Conservation (phyloP, 1,284 basidiomycete genomes). For the Leccinum pachyderme region DNA sequence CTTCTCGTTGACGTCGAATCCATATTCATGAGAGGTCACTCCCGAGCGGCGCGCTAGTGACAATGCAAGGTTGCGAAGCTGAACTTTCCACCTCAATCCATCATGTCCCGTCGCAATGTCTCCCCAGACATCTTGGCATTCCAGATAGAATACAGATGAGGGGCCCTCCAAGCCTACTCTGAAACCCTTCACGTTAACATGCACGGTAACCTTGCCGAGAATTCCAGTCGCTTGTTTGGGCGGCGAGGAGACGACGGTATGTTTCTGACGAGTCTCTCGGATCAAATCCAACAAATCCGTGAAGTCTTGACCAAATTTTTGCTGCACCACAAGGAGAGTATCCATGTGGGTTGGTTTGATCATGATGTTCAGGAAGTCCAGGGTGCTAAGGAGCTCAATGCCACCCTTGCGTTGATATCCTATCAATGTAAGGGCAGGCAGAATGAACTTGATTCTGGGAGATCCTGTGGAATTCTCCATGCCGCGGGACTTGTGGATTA, state of each 20-base stretch:
- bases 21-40: constrained; percentile 32
- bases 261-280: constrained; percentile 54
- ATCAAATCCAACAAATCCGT: constrained; percentile 71
- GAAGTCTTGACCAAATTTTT: constrained; percentile 84
- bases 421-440: constrained; percentile 63
- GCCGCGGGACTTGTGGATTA: constrained; percentile 49
- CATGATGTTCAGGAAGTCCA: constrained; percentile 68
- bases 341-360: constrained; percentile 82
- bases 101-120: constrained; percentile 45
- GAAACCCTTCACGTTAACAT: constrained; percentile 73
- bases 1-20: constrained; percentile 59
- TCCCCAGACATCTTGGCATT: constrained; percentile 71
- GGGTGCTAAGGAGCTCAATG: constrained; percentile 54
- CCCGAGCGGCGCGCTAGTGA: constrained; percentile 64
- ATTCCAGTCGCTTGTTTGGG: constrained; percentile 11
- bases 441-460: constrained; percentile 54
- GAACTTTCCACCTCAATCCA: constrained; percentile 56
- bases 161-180: constrained; percentile 71
- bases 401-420: constrained; percentile 50
- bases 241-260: constrained; percentile 21
- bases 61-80: constrained; percentile 66
- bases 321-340: constrained; percentile 73
- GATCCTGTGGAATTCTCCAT: constrained; percentile 36
- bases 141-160: constrained; percentile 68
- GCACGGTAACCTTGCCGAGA: constrained; percentile 41